phyloP scores from a whole-genome alignment of 75 land plant species.

The Selaginella tamariscina region DNA sequence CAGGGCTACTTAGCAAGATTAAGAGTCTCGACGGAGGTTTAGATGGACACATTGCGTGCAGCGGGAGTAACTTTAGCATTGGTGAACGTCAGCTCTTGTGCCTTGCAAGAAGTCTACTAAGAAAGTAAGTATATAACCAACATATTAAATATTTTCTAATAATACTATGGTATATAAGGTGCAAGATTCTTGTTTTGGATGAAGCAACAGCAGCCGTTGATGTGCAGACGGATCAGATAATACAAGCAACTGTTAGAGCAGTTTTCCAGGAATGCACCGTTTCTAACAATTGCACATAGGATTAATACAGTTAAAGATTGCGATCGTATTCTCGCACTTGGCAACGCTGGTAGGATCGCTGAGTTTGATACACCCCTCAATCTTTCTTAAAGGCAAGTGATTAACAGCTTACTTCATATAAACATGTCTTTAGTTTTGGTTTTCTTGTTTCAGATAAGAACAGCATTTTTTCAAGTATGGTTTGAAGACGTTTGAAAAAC shows the following conservation, averaged over 20 bases:
- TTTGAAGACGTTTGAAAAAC: too few relatives aligned
- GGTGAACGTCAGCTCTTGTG: constrained; percentile 27
- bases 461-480: too few relatives aligned
- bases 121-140: constrained; percentile 16
- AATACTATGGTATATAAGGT: constrained; percentile 20
- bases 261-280: constrained; percentile 24
- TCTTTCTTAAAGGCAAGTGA: too few relatives aligned
- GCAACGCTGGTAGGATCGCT: constrained; percentile 18
- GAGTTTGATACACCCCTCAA: constrained; percentile 25
- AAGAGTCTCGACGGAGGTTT: constrained; percentile 18
- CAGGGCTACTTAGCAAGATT: constrained; percentile 19
- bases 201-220: constrained; percentile 31
- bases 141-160: too few relatives aligned
- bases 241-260: constrained; percentile 16
- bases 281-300: constrained; percentile 24
- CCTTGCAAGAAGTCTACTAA: constrained; percentile 23
- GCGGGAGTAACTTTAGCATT: constrained; percentile 31
- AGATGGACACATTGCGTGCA: constrained; percentile 18
- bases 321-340: constrained; percentile 22
- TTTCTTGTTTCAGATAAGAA: too few relatives aligned
- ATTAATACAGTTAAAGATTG: constrained; percentile 24
- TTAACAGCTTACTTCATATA: too few relatives aligned
- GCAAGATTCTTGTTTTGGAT: constrained; percentile 26
- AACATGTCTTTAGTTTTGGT: too few relatives aligned
- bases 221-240: constrained; percentile 26